Evolutionary conservation across 2,329 filamentous ascomycete genomes (phyloP), one percentile per base, ranked within the genome.

Genomic region (Aspergillus neotritici): DNA sequence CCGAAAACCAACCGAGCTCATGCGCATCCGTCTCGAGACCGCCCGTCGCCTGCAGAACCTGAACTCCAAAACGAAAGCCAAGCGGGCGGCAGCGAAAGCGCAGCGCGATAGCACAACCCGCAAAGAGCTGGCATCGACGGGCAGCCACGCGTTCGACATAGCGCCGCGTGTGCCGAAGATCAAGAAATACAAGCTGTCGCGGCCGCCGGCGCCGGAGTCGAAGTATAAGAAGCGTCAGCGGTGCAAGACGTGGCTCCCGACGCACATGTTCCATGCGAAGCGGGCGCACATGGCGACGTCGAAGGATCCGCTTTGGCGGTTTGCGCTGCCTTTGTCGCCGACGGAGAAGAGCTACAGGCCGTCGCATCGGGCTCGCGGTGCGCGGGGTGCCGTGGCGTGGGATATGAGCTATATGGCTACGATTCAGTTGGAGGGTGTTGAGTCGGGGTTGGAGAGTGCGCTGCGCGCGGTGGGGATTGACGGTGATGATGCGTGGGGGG

Each of bases 331-430:
- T 0, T 65, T 94, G 50, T 88, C 86, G 4, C 88, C 91, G 0
- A 94, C 86, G 21, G 83, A 88, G 60, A 98, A 98, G 71, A 83
- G 84, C 40, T 96, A 96, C 62, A 76, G 93, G 39, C 81, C 87
- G 35, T 93, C 87, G 0, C 89, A 97, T 70, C 81, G 90, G 51
- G 84, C 87, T 15, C 80, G 82, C 40, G 82, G 82, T 21, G 76
- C 83, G 40, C 80, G 83, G 51, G 90, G 93, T 4, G 84, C 84
- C 15, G 74, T 97, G 34, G 83, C 83, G 1, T 97, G 91, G 89
- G 93, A 98, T 66, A 87, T 82, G 73, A 97, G 90, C 63, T 98
- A 96, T 62, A 85, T 93, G 72, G 86, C 87, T 54, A 95, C 88
- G 1, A 84, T 97, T 51, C 77, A 83, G 11, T 62, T 97, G 3